phyloP scores from a whole-genome alignment of 768 basidiomycete genomes.

The Gelatoporia subvermispora region DNA sequence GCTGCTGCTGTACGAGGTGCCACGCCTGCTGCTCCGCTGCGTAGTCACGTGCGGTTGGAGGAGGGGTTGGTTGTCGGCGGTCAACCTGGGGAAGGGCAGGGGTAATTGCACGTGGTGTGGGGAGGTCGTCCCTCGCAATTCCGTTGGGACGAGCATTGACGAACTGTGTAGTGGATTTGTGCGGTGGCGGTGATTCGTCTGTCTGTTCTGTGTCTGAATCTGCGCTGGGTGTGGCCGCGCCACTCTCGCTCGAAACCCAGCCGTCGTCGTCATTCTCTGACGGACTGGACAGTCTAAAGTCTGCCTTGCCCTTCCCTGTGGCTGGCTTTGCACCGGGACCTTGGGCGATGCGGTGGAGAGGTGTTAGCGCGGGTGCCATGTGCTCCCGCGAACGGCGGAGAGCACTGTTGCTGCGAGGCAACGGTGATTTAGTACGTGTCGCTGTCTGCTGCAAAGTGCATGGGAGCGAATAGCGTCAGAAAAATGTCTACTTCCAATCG shows the following conservation, averaged over 20 bases:
- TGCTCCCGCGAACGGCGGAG: constrained; percentile 23
- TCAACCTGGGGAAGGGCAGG: constrained; percentile 20
- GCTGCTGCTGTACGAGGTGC: not conserved
- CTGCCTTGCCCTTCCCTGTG: constrained; percentile 35
- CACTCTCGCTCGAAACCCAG: constrained; percentile 78
- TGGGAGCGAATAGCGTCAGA: constrained; percentile 4
- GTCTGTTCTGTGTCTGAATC: constrained; percentile 38
- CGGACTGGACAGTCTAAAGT: constrained; percentile 55
- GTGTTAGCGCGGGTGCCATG: constrained; percentile 14
- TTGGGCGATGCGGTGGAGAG: not conserved
- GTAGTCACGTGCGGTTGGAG: constrained; percentile 13
- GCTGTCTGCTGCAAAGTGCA: constrained; percentile 10
- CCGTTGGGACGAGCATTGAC: constrained; percentile 10
- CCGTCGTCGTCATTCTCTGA: constrained; percentile 46
- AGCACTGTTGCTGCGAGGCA: constrained; percentile 18
- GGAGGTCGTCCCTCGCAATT: constrained; percentile 16
- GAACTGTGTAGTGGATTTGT: constrained; percentile 5
- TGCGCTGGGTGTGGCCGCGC: constrained; percentile 55
- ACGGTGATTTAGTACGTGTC: constrained; percentile 17
- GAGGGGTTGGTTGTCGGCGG: constrained; percentile 7
- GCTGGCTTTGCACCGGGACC: constrained; percentile 8
- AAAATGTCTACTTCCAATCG: not conserved
- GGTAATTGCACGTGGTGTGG: constrained; percentile 26
- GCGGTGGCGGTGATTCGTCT: constrained; percentile 16
- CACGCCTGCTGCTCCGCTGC: constrained; percentile 1